phyloP scores from a whole-genome alignment of 2,329 filamentous ascomycete genomes.

The Pestalotiopsis sp. region DNA sequence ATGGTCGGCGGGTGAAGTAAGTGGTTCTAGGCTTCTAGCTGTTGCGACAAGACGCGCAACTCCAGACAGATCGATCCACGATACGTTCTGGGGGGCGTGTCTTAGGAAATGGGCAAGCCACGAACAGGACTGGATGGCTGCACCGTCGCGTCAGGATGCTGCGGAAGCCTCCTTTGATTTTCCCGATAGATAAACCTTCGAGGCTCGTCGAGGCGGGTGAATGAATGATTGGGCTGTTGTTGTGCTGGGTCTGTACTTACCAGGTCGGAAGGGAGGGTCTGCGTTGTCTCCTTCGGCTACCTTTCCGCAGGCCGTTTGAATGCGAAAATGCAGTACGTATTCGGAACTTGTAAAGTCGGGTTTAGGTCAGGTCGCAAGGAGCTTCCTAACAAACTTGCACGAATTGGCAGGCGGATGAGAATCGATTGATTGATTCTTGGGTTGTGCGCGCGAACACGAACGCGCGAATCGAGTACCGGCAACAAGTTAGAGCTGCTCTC shows the following conservation, averaged over 20 bases:
- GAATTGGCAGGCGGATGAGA: background rate
- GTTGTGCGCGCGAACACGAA: background rate
- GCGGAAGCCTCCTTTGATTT: background rate
- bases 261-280: constrained; percentile 14
- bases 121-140: constrained; percentile 3
- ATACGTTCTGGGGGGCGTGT: background rate
- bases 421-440: background rate
- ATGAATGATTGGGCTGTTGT: constrained; percentile 11
- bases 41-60: background rate
- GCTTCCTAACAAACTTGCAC: background rate
- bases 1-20: background rate
- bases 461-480: background rate
- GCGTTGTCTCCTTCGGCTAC: constrained; percentile 13
- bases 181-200: background rate
- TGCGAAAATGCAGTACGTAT: background rate
- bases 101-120: background rate
- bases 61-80: background rate
- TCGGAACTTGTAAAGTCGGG: background rate
- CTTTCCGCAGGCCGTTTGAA: too few relatives aligned
- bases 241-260: constrained; percentile 14
- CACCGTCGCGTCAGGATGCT: constrained; percentile 12
- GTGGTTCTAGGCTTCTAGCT: background rate
- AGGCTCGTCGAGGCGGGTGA: constrained; percentile 3
- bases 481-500: background rate
- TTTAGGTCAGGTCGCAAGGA: constrained; percentile 9